Evolutionary conservation across 2,329 filamentous ascomycete species (phyloP), one percentile per base, ranked within the genome.

Genomic region (Penicillium glabrum): DNA sequence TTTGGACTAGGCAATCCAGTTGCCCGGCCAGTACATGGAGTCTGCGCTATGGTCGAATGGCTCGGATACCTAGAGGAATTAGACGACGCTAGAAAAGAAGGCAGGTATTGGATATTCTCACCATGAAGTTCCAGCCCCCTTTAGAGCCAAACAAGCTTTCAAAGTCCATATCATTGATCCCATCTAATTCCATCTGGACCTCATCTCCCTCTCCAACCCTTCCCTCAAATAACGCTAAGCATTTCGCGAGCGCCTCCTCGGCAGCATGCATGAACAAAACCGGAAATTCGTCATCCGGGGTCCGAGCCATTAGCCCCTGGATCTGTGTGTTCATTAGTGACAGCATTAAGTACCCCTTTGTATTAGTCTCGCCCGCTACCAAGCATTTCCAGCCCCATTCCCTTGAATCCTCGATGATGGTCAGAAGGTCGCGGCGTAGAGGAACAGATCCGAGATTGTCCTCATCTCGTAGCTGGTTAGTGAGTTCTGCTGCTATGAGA

Each of bases 341-440:
- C 1, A 71, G 58, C 13, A 84, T 72, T 19, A 86, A 48, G 41
- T 79, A 79, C 0, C 80, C 80, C 60, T 85, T 86, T 21, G 81
- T 69, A 53, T 85, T 86, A 0, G 82, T 84, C 67, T 85, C 82
- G 1, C 82, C 83, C 0, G 72, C 74, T 46, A 75, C 61, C n/a
- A 85, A 71, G 9, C 69, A 72, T 6, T 63, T 59, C 45, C 80
- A 63, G 1, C 64, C 63, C 78, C 79, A 83, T 0, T 49, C 48
- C 37, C 72, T 75, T 0, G 74, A 69, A 11, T 83, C 77, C 0
- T 77, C 65, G 5, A 85, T 5, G 1, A 67, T 54, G 1, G 64
- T 57, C 10, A 73, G 52, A 1, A 73, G 52, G 51, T 73, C 69
- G 0, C 54, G 57, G 2, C 70, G 66, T 11, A 72, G 58, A 16